These are phyloP conservation scores for Globisporangium cederbergense DNA, from an alignment of 352 stramenopile genomes.

Conservation along the genomic window DNA sequence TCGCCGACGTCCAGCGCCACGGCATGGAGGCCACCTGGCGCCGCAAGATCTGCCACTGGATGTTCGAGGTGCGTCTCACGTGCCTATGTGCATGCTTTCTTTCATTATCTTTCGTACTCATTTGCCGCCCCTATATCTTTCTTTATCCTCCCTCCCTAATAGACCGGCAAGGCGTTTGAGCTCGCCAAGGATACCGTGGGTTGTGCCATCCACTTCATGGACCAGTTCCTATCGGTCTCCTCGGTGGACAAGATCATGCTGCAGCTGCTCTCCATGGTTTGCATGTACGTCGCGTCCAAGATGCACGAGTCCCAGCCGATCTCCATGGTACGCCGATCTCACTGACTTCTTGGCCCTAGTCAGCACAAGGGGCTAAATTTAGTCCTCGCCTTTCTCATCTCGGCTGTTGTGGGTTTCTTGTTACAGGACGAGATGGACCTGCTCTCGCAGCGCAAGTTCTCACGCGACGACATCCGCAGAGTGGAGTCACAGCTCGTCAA, in stretches of 20 bases:
- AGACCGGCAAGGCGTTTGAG: conserved; percentile 50
- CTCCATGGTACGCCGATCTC: conserved; percentile 27
- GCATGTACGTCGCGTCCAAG: conserved; percentile 50
- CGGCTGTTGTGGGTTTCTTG: background rate
- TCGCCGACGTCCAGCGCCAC: conserved; percentile 30
- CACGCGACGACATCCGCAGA: conserved; percentile 30
- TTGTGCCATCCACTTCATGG: conserved; percentile 44
- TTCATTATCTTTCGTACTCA: background rate
- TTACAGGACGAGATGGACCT: conserved; percentile 45
- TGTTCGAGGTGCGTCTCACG: conserved; percentile 36
- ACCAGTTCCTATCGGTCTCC: conserved; percentile 36
- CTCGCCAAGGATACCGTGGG: conserved; percentile 42
- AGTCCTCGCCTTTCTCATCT: background rate
- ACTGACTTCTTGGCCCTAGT: background rate
- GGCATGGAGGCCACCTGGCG: conserved; percentile 44
- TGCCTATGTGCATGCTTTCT: background rate
- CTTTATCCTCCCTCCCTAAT: background rate
- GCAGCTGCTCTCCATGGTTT: conserved; percentile 49
- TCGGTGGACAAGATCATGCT: conserved; percentile 54
- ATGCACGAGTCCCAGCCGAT: conserved; percentile 53
- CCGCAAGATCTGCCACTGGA: conserved; percentile 45
- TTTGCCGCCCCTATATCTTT: background rate
- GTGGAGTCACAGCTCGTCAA: conserved; percentile 35
- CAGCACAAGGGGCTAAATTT: background rate
- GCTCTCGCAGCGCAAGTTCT: conserved; percentile 44